Evolutionary conservation across 2,329 filamentous ascomycete genomes (phyloP).

Genomic region (Ophiocordyceps unilateralis): DNA sequence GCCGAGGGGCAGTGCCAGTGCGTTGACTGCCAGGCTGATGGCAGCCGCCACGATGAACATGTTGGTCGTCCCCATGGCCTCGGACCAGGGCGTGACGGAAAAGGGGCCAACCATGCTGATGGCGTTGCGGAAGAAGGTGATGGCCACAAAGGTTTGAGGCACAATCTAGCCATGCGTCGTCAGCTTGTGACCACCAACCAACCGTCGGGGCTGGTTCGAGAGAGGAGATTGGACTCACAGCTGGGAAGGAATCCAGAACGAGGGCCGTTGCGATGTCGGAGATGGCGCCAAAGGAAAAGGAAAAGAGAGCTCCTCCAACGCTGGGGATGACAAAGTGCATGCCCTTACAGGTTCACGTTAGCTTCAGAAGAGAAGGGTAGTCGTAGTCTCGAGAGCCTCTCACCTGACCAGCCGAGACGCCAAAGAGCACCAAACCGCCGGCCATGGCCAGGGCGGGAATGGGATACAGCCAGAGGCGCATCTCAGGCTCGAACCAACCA

Average conservation of each 20-base stretch:
- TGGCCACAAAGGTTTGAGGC: conserved; percentile 6
- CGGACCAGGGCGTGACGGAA: conserved; percentile 8
- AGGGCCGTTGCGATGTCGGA: conserved; percentile 18
- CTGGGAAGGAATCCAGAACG: conserved; percentile 17
- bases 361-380: not conserved
- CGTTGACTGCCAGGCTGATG: conserved; percentile 3
- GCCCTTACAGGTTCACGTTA: not conserved
- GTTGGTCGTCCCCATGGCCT: conserved; percentile 6
- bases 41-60: conserved; percentile 5
- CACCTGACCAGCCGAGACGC: not conserved
- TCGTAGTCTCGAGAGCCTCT: not conserved
- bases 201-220: no score
- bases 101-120: conserved; percentile 6
- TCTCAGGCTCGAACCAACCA: conserved; percentile 24
- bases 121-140: conserved; percentile 9
- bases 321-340: conserved; percentile 7
- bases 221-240: conserved; percentile 8
- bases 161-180: conserved; percentile 5
- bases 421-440: conserved; percentile 7
- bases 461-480: conserved; percentile 21
- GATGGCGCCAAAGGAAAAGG: conserved; percentile 11
- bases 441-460: conserved; percentile 17
- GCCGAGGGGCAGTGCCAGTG: conserved; percentile 5
- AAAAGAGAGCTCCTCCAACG: conserved; percentile 13
- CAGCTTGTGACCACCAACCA: no score